Conservation (phyloP, 2,329 filamentous ascomycete species). For the Fusarium buxicola region DNA sequence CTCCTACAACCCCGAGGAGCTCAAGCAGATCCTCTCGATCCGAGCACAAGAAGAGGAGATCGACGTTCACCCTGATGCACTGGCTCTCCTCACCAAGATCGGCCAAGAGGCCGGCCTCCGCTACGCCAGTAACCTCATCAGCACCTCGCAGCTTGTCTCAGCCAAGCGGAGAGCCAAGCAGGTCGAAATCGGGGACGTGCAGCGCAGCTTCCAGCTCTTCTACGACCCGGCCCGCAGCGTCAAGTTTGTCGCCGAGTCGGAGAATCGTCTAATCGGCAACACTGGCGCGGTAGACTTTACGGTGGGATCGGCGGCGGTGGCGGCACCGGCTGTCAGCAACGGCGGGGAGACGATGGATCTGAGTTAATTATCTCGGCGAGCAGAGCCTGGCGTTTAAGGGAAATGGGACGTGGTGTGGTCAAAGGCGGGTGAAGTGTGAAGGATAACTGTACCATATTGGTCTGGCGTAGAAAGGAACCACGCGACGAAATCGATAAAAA, state of each 20-base stretch:
- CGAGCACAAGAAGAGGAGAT: constrained; percentile 96
- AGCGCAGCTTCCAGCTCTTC: constrained; percentile 93
- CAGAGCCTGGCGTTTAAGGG: constrained; percentile 49
- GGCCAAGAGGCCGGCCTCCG: constrained; percentile 90
- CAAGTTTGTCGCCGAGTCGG: constrained; percentile 89
- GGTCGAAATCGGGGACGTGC: constrained; percentile 87
- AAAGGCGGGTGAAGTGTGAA: constrained; percentile 35
- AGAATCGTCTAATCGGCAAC: constrained; percentile 92
- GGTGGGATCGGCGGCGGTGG: constrained; percentile 40
- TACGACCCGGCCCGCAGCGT: constrained; percentile 90
- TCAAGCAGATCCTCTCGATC: constrained; percentile 92
- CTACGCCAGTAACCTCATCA: constrained; percentile 98
- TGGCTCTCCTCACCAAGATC: constrained; percentile 95
- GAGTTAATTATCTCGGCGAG: constrained; percentile 50
- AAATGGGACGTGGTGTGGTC: constrained; percentile 33
- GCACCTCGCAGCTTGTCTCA: constrained; percentile 87
- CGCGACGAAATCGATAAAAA: constrained; percentile 27
- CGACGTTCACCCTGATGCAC: constrained; percentile 87
- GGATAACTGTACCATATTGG: constrained; percentile 48
- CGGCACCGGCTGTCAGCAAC: constrained; percentile 32
- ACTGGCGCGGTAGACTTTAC: constrained; percentile 82
- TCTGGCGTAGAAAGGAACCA: constrained; percentile 44
- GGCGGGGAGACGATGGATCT: constrained; percentile 62
- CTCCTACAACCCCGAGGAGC: constrained; percentile 83
- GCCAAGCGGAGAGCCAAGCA: constrained; percentile 88